Evolutionary conservation across 2,329 filamentous ascomycete genomes (phyloP).

Genomic region (Ophiocordyceps sinensis): DNA sequence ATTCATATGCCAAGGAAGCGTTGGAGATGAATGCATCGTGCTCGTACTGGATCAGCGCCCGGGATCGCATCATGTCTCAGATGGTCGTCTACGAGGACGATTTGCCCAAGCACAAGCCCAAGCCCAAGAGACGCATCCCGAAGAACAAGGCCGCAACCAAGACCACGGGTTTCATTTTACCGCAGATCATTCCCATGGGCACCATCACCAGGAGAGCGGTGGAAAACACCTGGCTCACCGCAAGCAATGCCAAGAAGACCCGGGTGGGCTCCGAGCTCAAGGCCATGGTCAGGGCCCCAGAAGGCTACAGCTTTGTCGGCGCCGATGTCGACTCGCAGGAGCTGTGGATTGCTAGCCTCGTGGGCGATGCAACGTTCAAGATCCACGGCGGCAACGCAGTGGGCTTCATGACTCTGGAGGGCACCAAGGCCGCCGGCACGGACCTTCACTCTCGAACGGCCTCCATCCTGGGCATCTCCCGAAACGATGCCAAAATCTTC

Average conservation of each 20-base stretch:
- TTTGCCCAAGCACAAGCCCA: constrained; percentile 7
- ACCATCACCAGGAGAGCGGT: constrained; percentile 90
- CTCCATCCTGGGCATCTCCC: constrained; percentile 77
- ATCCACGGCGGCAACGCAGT: constrained; percentile 94
- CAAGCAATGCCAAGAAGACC: constrained; percentile 92
- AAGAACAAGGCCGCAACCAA: constrained; percentile 9
- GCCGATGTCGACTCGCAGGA: constrained; percentile 97
- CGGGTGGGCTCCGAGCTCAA: constrained; percentile 94
- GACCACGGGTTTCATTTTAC: constrained; percentile 64
- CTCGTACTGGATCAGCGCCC: constrained; percentile 96
- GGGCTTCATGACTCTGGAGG: constrained; percentile 97
- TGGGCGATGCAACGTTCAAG: constrained; percentile 89
- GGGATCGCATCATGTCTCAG: constrained; percentile 86
- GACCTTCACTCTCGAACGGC: constrained; percentile 93
- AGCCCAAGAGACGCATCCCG: background rate
- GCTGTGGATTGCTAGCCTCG: constrained; percentile 91
- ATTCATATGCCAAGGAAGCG: constrained; percentile 80
- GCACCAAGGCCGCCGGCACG: constrained; percentile 84
- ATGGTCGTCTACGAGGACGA: constrained; percentile 82
- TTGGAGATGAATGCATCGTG: constrained; percentile 98
- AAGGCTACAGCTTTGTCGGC: constrained; percentile 86
- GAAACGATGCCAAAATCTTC: constrained; percentile 94
- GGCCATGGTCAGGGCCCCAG: constrained; percentile 85
- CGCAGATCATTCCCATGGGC: constrained; percentile 95
- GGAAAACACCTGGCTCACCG: constrained; percentile 96